phyloP scores from a whole-genome alignment of 805 yeast genomes.

The Sugiyamaella boreocaroliniensis region DNA sequence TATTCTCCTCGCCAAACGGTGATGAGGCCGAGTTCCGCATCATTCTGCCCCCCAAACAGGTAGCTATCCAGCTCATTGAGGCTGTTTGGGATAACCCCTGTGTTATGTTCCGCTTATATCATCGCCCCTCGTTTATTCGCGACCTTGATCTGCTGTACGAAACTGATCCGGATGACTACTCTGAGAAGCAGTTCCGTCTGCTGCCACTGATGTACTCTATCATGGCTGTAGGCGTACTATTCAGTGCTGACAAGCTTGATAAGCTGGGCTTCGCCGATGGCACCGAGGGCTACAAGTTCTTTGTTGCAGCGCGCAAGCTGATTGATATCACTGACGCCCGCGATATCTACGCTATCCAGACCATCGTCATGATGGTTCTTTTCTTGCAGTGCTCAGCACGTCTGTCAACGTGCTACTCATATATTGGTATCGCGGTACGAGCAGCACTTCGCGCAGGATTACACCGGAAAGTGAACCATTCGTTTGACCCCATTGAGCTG shows the following conservation, averaged over 20 bases:
- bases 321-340: conserved; percentile 80
- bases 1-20: conserved; percentile 15
- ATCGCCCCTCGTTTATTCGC: conserved; percentile 69
- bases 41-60: conserved; percentile 67
- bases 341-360: conserved; percentile 75
- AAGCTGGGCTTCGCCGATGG: conserved; percentile 34
- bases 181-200: conserved; percentile 66
- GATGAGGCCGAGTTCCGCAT: conserved; percentile 47
- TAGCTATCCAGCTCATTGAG: conserved; percentile 62
- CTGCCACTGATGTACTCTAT: conserved; percentile 77
- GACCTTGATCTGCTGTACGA: conserved; percentile 72
- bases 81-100: conserved; percentile 84
- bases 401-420: conserved; percentile 79
- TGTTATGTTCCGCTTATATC: conserved; percentile 77
- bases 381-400: conserved; percentile 86
- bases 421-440: conserved; percentile 80
- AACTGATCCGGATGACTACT: conserved; percentile 63
- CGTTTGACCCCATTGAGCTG: conserved; percentile 66
- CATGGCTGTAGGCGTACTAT: conserved; percentile 83
- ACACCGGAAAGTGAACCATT: conserved; percentile 62
- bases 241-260: conserved; percentile 42
- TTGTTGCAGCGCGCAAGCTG: conserved; percentile 70
- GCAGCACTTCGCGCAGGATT: conserved; percentile 78
- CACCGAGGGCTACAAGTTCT: conserved; percentile 67
- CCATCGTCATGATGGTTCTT: conserved; percentile 77